Base-by-base conservation (phyloP, 2,329 filamentous ascomycete genomes). In the Neofusicoccum ribis region DNA sequence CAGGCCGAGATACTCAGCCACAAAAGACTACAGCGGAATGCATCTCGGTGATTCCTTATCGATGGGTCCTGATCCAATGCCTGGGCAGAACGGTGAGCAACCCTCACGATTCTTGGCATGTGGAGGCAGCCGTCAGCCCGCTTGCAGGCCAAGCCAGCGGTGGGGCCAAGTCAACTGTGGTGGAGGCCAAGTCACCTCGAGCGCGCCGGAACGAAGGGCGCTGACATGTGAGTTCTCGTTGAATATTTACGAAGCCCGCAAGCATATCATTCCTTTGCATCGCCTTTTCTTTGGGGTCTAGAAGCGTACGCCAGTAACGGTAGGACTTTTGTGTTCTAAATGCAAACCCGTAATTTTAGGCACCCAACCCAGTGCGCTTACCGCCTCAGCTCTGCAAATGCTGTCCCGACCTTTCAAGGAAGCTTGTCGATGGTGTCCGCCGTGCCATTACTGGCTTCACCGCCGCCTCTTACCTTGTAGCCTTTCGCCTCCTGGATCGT, bases 401-500 rank as follows among this genome's bases (percentile, higher is more conserved):
- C 36, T 31, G 34, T n/a, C 17, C 12, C 37, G 15, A 23, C 27
- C 43, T 41, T 59, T 67, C 63, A 78, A 46, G 76, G 75, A 50
- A 78, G 64, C 64, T 74, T 71, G 60, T 76, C 76, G n/a, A 77
- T 74, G 17, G 67, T 73, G 65, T 75, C 70, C 20, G 73, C 69
- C 27, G 71, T 69, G 27, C 67, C 68, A 31, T 68, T 69, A n/a
- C 69, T 70, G 62, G 36, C 47, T 15, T 70, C 70, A 8, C 70
- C 70, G 3, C 62, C 66, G 31, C 65, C 54, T 5, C 51, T 46
- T 9, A 44, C 49, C 34, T 66, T 67, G 69, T 75, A 79, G 14
- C 76, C 74, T 70, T 76, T 74, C 31, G 79, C 79, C 69, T 75
- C 75, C 51, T 77, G 70, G 0, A 83, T 81, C 52, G 72, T 72